Conservation (phyloP, 352 stramenopile species). For the Globisporangium paroecandrum region DNA sequence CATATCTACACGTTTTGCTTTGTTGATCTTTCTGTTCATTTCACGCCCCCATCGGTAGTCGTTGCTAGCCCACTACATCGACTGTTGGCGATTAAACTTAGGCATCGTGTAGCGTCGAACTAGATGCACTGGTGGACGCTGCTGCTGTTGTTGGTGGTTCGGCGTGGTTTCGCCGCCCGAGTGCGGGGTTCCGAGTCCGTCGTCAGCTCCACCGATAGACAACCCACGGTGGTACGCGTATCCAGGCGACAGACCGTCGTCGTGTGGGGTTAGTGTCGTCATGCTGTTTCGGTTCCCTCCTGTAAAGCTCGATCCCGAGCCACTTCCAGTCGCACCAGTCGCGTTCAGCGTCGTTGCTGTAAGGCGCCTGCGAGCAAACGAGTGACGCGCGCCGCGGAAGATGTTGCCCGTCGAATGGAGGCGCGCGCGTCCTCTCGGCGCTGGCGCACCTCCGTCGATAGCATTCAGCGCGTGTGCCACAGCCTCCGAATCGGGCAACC, state of each 20-base stretch:
- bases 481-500: conserved; percentile 29
- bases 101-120: conserved; percentile 42
- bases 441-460: conserved; percentile 4
- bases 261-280: not conserved
- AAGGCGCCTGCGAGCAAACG: conserved; percentile 45
- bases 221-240: not conserved
- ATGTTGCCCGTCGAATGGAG: conserved; percentile 55
- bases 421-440: conserved; percentile 14
- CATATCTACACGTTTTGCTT: conserved; percentile 6
- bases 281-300: conserved; percentile 1
- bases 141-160: not conserved
- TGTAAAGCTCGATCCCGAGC: conserved; percentile 6
- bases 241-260: not conserved
- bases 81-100: conserved; percentile 25
- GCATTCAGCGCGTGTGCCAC: conserved; percentile 18
- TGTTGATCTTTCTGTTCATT: conserved; percentile 6
- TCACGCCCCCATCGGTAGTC: not conserved
- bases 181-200: conserved; percentile 21
- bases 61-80: conserved; percentile 11
- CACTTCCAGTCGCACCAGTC: conserved; percentile 4
- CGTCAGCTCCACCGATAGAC: conserved; percentile 2
- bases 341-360: conserved; percentile 32
- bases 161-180: conserved; percentile 17
- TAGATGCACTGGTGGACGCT: conserved; percentile 23
- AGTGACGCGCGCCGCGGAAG: conserved; percentile 62